Evolutionary conservation across 345 rosid species (phyloP).

Genomic region (Excoecaria agallocha): DNA sequence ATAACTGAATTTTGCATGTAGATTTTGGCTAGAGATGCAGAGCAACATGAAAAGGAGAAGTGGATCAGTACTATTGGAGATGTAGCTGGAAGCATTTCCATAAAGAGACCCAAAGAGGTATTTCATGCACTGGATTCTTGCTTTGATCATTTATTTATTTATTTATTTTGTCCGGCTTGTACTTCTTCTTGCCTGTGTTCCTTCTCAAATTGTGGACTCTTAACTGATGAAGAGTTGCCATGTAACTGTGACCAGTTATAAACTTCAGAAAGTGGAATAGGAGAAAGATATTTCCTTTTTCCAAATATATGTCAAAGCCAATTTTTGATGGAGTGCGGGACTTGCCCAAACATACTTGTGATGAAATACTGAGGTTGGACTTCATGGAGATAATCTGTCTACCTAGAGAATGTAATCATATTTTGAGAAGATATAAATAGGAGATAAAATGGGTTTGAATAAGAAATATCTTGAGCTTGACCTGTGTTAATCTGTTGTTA

Average conservation of each 20-base stretch:
- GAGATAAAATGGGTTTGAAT: neutral
- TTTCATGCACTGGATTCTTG: neutral
- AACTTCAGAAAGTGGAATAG: neutral
- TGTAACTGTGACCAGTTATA: neutral
- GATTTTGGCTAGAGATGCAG: conserved; percentile 90
- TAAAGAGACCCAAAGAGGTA: conserved; percentile 98
- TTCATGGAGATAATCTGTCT: neutral
- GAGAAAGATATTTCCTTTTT: neutral
- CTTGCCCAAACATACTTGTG: neutral
- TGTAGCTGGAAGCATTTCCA: conserved; percentile 81
- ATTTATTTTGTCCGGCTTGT: neutral
- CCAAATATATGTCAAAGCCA: neutral
- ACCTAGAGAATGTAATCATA: neutral
- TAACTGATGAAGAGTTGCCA: neutral
- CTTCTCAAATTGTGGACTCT: neutral
- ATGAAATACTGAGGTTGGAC: neutral
- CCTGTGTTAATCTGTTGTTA: neutral
- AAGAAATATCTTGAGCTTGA: neutral
- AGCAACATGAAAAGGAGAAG: conserved; percentile 80
- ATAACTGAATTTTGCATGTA: conserved; percentile 27
- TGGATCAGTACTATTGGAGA: conserved; percentile 90
- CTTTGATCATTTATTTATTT: neutral
- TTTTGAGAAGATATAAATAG: neutral
- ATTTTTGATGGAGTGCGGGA: too few species aligned
- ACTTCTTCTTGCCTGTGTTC: neutral